These are phyloP conservation scores for Stevia rebaudiana DNA, from an alignment of 140 eudicot genomes.

Conservation along the genomic window DNA sequence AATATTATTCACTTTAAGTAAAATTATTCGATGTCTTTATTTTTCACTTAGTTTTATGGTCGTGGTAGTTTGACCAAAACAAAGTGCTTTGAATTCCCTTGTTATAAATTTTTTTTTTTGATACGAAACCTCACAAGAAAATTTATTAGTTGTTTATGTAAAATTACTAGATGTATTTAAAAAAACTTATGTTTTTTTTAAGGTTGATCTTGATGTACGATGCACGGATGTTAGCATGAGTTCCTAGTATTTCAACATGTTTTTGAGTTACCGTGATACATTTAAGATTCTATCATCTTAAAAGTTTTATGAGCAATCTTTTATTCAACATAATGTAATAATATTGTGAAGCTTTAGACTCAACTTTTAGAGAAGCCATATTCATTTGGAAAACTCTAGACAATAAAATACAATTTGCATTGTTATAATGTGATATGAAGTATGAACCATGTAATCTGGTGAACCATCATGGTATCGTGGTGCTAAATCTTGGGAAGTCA, in stretches of 20 bases:
- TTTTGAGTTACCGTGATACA: not conserved
- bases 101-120: no score
- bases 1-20: not conserved
- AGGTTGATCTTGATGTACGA: not conserved
- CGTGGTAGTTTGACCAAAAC: slow-evolving; percentile 10
- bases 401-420: not conserved
- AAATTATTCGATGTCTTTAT: not conserved
- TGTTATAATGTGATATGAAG: not conserved
- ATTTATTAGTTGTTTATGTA: no score
- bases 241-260: not conserved
- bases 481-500: not conserved
- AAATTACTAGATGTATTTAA: no score
- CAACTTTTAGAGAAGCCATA: not conserved
- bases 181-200: no score
- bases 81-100: not conserved
- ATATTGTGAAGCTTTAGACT: not conserved
- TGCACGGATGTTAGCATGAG: slow-evolving; percentile 2
- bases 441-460: not conserved
- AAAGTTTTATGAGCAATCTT: not conserved
- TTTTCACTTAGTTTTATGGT: not conserved
- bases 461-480: not conserved
- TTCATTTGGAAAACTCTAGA: not conserved
- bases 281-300: not conserved
- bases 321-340: not conserved
- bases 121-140: no score